Evolutionary conservation across 1,284 basidiomycete species (phyloP), one percentile per base, ranked within the genome.

Genomic region (Heterobasidion parviporum): DNA sequence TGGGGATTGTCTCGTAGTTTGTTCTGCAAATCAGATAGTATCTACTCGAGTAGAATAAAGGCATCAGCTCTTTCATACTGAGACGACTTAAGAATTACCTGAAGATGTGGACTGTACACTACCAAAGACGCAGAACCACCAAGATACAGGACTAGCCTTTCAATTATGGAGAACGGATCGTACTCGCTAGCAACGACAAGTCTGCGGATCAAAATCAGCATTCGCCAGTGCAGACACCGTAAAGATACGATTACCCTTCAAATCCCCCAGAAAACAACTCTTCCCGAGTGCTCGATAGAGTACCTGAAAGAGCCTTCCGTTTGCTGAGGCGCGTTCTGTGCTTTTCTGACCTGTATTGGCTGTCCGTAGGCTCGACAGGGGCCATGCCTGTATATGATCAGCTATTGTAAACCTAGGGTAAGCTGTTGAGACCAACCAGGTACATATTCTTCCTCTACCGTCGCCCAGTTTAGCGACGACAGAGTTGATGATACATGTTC

Each of bases 221-320:
- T 55, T 50, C 15, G 46, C 32, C 32, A 54, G 43, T 18, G 41
- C 54, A 20, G 33, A 57, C 35, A 34, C n/a, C 0, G 26, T 5
- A 1, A 41, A 41, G 10, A 3, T 16, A 51, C 3, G 68, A 81
- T 63, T 60, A 91, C 88, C 84, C 86, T 56, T 97, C 92, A 69
- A 93, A 98, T 65, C 88, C 89, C 14, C 94, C 95, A 0, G 74
- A 69, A 63, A 95, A 95, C 6, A 97, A 78, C 57, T 97, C 93
- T 58, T 89, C 81, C 45, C 95, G 79, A 7, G 82, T 83, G 44
- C 70, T 76, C 54, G 77, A 74, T 5, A 95, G 71, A 34, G 79
- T 69, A 45, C 87, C 79, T 10, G 77, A 74, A 8, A 80, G 76
- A 12, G 74, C 74, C 67, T 85, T 91, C 45, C 92, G 81, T 67